phyloP scores from a whole-genome alignment of 2,329 filamentous ascomycete species.

The Colletotrichum melonis region DNA sequence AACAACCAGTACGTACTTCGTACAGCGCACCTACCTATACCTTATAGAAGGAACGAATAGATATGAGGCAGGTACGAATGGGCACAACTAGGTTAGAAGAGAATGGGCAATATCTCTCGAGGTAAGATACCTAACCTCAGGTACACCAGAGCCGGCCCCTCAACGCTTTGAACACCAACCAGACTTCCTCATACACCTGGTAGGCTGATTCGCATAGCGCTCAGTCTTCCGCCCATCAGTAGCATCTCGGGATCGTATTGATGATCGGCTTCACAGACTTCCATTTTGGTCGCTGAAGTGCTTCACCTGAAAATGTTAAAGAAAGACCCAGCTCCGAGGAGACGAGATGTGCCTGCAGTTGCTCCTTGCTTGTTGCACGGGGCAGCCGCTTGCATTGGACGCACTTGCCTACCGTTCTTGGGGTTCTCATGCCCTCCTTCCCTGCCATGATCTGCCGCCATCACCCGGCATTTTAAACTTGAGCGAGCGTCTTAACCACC shows the following conservation, averaged over 20 bases:
- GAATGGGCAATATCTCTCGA: neutral
- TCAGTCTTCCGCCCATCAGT: neutral
- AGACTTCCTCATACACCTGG: neutral
- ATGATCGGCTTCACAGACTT: neutral
- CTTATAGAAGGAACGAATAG: too few relatives aligned
- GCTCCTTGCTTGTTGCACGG: conserved; percentile 11
- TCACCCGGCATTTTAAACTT: too few relatives aligned
- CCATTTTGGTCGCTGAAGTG: neutral
- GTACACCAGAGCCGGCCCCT: too few relatives aligned
- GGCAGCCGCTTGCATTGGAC: conserved; percentile 22
- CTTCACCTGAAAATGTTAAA: neutral
- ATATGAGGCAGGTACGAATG: too few relatives aligned
- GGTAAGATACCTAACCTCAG: too few relatives aligned
- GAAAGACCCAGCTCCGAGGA: neutral
- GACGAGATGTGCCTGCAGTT: neutral
- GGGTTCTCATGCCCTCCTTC: neutral
- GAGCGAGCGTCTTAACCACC: neutral
- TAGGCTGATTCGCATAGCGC: neutral
- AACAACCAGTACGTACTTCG: neutral
- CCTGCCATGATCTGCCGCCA: neutral
- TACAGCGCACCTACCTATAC: neutral
- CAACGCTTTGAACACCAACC: neutral
- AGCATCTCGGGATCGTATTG: neutral
- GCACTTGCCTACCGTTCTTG: conserved; percentile 28
- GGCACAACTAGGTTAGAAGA: too few relatives aligned